Evolutionary conservation across 2,329 filamentous ascomycete genomes (phyloP).

Genomic region (Westerdykella ornata): DNA sequence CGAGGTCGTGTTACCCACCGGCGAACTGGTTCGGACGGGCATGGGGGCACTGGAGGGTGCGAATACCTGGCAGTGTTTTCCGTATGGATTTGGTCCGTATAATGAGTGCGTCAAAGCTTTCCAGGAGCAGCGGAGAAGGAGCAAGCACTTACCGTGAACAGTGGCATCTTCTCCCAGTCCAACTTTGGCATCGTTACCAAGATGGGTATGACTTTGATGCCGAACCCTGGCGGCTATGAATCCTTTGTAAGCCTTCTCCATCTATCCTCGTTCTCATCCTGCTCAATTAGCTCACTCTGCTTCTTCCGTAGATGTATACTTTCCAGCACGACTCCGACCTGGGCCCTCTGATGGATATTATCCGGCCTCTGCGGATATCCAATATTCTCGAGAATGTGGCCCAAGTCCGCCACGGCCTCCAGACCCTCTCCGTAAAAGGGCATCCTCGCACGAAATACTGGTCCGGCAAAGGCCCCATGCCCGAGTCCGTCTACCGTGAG

Average conservation of each 20-base stretch:
- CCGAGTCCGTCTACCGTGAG: conserved; percentile 7
- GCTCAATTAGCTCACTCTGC: conserved; percentile 20
- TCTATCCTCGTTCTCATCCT: too few relatives aligned
- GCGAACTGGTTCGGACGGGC: conserved; percentile 34
- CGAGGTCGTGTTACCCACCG: conserved; percentile 39
- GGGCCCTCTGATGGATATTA: conserved; percentile 44
- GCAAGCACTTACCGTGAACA: too few relatives aligned
- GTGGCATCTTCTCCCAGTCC: conserved; percentile 33
- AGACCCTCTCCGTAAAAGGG: conserved; percentile 15
- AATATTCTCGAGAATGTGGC: conserved; percentile 20
- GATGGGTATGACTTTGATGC: conserved; percentile 43
- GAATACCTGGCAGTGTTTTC: conserved; percentile 29
- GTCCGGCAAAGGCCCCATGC: conserved; percentile 10
- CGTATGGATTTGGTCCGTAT: conserved; percentile 35
- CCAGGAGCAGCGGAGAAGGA: too few relatives aligned
- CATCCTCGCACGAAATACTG: conserved; percentile 13
- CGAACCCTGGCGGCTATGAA: conserved; percentile 16
- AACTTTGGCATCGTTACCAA: conserved; percentile 40
- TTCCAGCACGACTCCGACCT: conserved; percentile 47
- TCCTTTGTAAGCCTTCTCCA: neutral
- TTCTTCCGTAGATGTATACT: conserved; percentile 26
- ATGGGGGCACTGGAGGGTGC: conserved; percentile 16
- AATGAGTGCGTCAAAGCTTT: conserved; percentile 14
- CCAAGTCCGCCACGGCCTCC: conserved; percentile 15
- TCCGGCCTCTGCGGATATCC: conserved; percentile 38